Conservation (phyloP, 2,329 filamentous ascomycete genomes). For the Huntiella omanensis region DNA sequence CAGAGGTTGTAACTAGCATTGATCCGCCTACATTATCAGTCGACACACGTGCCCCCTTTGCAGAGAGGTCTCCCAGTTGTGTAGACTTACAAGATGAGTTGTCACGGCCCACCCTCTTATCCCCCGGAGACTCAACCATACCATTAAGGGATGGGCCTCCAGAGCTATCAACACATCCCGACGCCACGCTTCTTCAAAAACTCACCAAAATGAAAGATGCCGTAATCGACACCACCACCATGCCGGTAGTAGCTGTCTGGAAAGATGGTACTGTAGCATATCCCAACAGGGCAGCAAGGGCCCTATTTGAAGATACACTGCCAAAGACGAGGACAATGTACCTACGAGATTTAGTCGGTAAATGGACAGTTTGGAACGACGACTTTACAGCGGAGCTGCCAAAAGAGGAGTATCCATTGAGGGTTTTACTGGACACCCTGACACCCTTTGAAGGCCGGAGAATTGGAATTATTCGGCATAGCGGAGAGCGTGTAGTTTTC, state of each 20-base stretch:
- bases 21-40: background rate
- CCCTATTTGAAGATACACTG: conserved; percentile 27
- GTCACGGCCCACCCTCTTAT: background rate
- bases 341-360: conserved; percentile 33
- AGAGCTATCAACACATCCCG: conserved; percentile 12
- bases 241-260: conserved; percentile 66
- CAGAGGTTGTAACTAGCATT: conserved; percentile 20
- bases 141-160: background rate
- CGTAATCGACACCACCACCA: conserved; percentile 52
- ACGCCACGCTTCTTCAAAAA: conserved; percentile 52
- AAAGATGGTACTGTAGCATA: conserved; percentile 57
- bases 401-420: conserved; percentile 46
- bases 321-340: conserved; percentile 17
- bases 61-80: background rate
- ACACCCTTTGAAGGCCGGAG: conserved; percentile 38
- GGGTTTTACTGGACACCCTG: conserved; percentile 42
- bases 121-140: background rate
- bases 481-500: conserved; percentile 35
- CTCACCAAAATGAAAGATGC: conserved; percentile 60
- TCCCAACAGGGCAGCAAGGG: conserved; percentile 46
- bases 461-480: conserved; percentile 41
- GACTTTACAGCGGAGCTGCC: conserved; percentile 43
- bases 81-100: background rate
- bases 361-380: conserved; percentile 44
- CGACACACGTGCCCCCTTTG: conserved; percentile 22